These are phyloP conservation scores for Nidula microcarpa DNA, from an alignment of 768 basidiomycete genomes.

Conservation along the genomic window DNA sequence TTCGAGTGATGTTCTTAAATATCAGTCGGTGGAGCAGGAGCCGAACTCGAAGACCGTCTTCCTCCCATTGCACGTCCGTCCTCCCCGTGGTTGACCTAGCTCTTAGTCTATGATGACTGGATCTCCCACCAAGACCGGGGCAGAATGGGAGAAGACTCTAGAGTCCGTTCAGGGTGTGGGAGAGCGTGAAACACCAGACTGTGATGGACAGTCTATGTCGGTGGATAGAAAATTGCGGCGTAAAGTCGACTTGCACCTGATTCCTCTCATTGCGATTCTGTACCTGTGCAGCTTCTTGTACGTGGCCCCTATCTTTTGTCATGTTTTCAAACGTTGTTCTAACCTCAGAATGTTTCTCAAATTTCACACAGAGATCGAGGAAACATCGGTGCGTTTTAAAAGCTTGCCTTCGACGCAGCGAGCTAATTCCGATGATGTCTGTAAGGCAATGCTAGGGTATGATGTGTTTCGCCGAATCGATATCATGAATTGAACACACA, in stretches of 20 bases:
- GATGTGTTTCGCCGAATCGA: neutral
- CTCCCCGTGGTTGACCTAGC: neutral
- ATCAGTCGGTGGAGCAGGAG: neutral
- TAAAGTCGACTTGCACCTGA: conserved; percentile 19
- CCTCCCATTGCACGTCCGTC: neutral
- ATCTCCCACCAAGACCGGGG: neutral
- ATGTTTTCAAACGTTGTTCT: neutral
- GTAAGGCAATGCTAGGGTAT: conserved; percentile 32
- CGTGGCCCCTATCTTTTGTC: neutral
- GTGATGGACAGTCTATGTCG: neutral
- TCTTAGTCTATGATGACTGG: neutral
- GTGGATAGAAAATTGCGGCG: conserved; percentile 10
- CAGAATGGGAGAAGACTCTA: neutral
- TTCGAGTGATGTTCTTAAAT: conserved; percentile 1
- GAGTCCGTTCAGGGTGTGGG: neutral
- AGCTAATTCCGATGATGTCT: neutral
- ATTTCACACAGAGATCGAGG: neutral
- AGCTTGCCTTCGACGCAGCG: neutral
- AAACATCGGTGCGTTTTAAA: neutral
- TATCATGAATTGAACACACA: neutral
- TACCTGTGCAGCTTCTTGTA: conserved; percentile 34
- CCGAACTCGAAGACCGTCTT: neutral
- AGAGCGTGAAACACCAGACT: neutral
- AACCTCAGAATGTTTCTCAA: neutral
- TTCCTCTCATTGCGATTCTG: conserved; percentile 33